A percentile compares a stretch with the other conserved stretches of the same genome.
Conservation (phyloP, 2,329 filamentous ascomycete genomes). For the Cryphonectria parasitica region DNA sequence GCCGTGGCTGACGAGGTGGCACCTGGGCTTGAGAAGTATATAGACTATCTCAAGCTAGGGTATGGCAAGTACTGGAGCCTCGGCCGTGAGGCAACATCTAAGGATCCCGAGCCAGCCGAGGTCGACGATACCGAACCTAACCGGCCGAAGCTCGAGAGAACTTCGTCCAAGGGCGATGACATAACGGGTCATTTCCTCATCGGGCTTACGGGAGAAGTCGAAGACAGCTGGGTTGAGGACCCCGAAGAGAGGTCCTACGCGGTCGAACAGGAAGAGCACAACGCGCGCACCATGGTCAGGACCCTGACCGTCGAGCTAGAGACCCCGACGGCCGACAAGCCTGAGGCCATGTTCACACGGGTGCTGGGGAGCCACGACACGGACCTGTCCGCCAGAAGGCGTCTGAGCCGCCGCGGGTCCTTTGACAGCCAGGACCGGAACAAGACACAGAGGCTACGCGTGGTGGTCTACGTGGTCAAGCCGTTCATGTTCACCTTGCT, state of each 20-base stretch:
- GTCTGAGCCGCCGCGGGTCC: slow-evolving; percentile 28
- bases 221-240: slow-evolving; percentile 45
- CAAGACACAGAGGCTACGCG: slow-evolving; percentile 62
- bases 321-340: slow-evolving; percentile 42
- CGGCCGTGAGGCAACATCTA: slow-evolving; percentile 21
- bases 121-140: slow-evolving; percentile 26
- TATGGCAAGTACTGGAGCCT: slow-evolving; percentile 70
- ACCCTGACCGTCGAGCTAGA: slow-evolving; percentile 71
- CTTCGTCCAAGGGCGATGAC: slow-evolving; percentile 26
- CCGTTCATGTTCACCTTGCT: slow-evolving; percentile 81
- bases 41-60: slow-evolving; percentile 68
- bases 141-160: slow-evolving; percentile 13
- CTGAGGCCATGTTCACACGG: slow-evolving; percentile 50
- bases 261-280: slow-evolving; percentile 40
- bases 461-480: slow-evolving; percentile 72
- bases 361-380: slow-evolving; percentile 49
- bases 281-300: slow-evolving; percentile 63
- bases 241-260: slow-evolving; percentile 38
- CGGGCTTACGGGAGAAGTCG: slow-evolving; percentile 68
- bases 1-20: slow-evolving; percentile 35
- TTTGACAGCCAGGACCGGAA: slow-evolving; percentile 56
- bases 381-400: slow-evolving; percentile 30
- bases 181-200: slow-evolving; percentile 62
- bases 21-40: slow-evolving; percentile 56
- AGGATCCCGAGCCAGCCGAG: neutral